A percentile compares a stretch with the other conserved stretches of the same genome.
Evolutionary conservation across 768 basidiomycete genomes (phyloP).

Genomic region (Pholiota conissans): DNA sequence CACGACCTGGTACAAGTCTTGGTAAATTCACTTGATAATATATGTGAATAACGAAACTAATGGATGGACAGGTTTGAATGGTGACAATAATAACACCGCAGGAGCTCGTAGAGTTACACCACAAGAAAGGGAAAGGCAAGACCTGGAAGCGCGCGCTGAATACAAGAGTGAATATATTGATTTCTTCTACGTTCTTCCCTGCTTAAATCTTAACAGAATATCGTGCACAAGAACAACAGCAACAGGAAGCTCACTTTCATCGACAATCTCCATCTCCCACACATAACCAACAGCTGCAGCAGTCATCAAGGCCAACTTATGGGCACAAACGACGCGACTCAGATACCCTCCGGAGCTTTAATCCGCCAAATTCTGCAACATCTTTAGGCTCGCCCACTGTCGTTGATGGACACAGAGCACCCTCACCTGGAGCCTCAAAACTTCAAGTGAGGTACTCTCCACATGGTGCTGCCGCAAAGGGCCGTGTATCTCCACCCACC

Average conservation of each 20-base stretch:
- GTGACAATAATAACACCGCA: slow-evolving; percentile 27
- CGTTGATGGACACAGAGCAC: slow-evolving; percentile 35
- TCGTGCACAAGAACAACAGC: slow-evolving; percentile 37
- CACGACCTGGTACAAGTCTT: slow-evolving; percentile 37
- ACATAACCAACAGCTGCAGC: slow-evolving; percentile 21
- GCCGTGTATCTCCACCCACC: slow-evolving; percentile 18
- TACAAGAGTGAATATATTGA: slow-evolving; percentile 37
- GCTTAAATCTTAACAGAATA: slow-evolving; percentile 28
- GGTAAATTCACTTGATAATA: slow-evolving; percentile 19
- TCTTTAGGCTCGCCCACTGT: slow-evolving; percentile 53
- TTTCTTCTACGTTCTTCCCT: neutral
- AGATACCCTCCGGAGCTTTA: slow-evolving; percentile 59
- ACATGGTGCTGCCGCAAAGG: slow-evolving; percentile 23
- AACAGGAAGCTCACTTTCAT: slow-evolving; percentile 34
- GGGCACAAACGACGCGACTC: slow-evolving; percentile 72
- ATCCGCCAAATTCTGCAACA: neutral
- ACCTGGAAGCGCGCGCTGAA: slow-evolving; percentile 43
- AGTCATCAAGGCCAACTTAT: slow-evolving; percentile 28
- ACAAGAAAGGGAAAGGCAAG: slow-evolving; percentile 40
- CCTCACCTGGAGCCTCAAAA: slow-evolving; percentile 18
- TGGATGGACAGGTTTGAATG: slow-evolving; percentile 22
- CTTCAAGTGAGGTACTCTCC: slow-evolving; percentile 25
- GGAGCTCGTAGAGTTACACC: slow-evolving; percentile 37
- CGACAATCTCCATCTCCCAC: slow-evolving; percentile 55
- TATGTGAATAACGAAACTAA: neutral